Percentiles rank a stretch among this genome's conserved stretches.
These are phyloP conservation scores for Suillus paluster DNA, from an alignment of 768 basidiomycete species.

Conservation along the genomic window DNA sequence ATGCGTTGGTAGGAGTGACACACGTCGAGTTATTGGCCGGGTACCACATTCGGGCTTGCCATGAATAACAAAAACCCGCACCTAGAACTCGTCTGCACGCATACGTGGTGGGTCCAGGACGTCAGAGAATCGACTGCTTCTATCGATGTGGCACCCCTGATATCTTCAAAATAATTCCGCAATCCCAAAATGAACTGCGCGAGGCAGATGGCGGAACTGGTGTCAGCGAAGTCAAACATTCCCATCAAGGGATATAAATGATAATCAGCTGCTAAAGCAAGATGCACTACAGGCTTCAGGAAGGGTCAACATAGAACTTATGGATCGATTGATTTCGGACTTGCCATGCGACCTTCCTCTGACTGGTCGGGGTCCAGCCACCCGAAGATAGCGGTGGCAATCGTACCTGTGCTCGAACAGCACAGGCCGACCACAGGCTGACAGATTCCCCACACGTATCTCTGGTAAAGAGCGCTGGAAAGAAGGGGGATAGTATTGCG, in stretches of 20 bases:
- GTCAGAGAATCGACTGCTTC: neutral
- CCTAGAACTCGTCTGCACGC: neutral
- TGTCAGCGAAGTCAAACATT: neutral
- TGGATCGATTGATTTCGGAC: neutral
- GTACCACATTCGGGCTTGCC: neutral
- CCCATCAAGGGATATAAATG: neutral
- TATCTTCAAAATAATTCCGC: neutral
- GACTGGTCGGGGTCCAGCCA: neutral
- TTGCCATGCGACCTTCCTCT: neutral
- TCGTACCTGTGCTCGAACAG: neutral
- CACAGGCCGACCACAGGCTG: conserved; percentile 11
- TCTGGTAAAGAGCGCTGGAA: conserved; percentile 9
- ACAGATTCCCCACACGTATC: conserved; percentile 5
- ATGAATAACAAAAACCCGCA: neutral
- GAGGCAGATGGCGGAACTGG: neutral
- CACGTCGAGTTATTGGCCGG: neutral
- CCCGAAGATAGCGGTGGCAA: neutral
- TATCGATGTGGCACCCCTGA: neutral
- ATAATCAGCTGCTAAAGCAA: neutral
- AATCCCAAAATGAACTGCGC: conserved; percentile 2
- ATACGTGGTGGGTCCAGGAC: neutral
- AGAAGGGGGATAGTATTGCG: conserved; percentile 3
- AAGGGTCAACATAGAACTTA: neutral
- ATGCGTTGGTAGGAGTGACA: too few species aligned
- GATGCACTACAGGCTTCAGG: neutral